Evolutionary conservation across 1,139 yeast genomes (phyloP).

Genomic region (Magnusiomyces starmeri): DNA sequence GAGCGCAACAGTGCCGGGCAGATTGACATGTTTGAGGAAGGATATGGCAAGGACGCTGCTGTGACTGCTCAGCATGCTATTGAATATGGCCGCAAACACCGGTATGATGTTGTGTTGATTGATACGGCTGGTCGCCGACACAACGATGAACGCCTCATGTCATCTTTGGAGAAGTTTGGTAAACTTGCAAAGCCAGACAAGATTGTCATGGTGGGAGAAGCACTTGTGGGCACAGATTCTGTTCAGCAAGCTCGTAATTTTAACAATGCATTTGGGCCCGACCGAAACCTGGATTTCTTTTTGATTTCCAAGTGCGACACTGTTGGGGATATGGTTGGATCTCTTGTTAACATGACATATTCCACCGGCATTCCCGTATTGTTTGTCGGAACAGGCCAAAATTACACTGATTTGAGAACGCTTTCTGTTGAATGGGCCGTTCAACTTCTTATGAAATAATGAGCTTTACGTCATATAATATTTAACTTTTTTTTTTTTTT

Average conservation of each 20-base stretch:
- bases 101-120: conserved; percentile 80
- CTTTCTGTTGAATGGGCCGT: conserved; percentile 91
- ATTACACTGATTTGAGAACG: conserved; percentile 91
- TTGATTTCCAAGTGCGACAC: conserved; percentile 94
- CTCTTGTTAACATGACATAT: conserved; percentile 96
- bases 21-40: conserved; percentile 85
- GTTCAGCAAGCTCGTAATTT: conserved; percentile 92
- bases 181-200: conserved; percentile 93
- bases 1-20: conserved; percentile 45
- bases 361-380: conserved; percentile 93
- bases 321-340: conserved; percentile 92
- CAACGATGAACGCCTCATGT: conserved; percentile 91
- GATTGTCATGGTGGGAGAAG: conserved; percentile 98
- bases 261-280: conserved; percentile 86
- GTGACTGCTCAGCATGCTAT: conserved; percentile 94
- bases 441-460: conserved; percentile 59
- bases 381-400: conserved; percentile 95
- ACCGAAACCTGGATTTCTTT: conserved; percentile 77
- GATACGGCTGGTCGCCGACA: conserved; percentile 98
- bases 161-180: conserved; percentile 90
- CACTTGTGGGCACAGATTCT: conserved; percentile 93
- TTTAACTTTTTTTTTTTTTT: neutral
- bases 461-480: neutral
- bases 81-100: conserved; percentile 55
- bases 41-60: conserved; percentile 96